These are phyloP conservation scores for Scedosporium boydii DNA, from an alignment of 2,329 filamentous ascomycete genomes.

Conservation along the genomic window DNA sequence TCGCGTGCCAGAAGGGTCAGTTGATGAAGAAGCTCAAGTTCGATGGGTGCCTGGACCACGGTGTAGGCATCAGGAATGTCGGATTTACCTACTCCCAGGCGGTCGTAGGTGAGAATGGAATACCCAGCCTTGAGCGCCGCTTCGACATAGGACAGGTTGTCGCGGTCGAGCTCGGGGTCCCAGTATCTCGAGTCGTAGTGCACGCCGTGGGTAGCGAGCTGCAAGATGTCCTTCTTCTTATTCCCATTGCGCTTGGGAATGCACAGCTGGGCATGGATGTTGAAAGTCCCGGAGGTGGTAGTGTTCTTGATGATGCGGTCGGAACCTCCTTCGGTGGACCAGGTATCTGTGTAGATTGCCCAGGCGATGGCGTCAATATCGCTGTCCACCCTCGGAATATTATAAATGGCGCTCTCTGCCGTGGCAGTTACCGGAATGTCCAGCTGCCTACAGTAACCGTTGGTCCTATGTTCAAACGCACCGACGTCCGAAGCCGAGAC, in stretches of 20 bases:
- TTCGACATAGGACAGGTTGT: constrained; percentile 47
- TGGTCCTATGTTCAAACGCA: background rate
- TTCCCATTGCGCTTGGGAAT: constrained; percentile 7
- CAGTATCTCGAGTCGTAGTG: constrained; percentile 34
- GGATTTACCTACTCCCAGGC: constrained; percentile 44
- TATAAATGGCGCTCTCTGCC: constrained; percentile 10
- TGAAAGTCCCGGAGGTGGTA: constrained; percentile 10
- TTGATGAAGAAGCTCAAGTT: constrained; percentile 26
- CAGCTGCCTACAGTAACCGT: constrained; percentile 7
- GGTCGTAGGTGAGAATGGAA: constrained; percentile 44
- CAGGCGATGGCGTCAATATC: constrained; percentile 18
- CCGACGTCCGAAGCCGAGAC: background rate
- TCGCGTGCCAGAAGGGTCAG: constrained; percentile 25
- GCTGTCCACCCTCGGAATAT: constrained; percentile 15
- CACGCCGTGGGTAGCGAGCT: constrained; percentile 28
- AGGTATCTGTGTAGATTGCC: constrained; percentile 10
- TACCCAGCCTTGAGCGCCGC: constrained; percentile 41
- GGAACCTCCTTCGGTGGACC: constrained; percentile 6
- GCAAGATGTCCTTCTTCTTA: constrained; percentile 15
- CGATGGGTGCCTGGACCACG: constrained; percentile 25
- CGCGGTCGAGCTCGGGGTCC: constrained; percentile 41
- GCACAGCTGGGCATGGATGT: constrained; percentile 13
- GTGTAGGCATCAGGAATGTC: constrained; percentile 26
- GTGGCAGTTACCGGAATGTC: constrained; percentile 9
- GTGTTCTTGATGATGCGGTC: constrained; percentile 7